Evolutionary conservation across 768 basidiomycete species (phyloP).

Genomic region (Strobilomyces confusus): DNA sequence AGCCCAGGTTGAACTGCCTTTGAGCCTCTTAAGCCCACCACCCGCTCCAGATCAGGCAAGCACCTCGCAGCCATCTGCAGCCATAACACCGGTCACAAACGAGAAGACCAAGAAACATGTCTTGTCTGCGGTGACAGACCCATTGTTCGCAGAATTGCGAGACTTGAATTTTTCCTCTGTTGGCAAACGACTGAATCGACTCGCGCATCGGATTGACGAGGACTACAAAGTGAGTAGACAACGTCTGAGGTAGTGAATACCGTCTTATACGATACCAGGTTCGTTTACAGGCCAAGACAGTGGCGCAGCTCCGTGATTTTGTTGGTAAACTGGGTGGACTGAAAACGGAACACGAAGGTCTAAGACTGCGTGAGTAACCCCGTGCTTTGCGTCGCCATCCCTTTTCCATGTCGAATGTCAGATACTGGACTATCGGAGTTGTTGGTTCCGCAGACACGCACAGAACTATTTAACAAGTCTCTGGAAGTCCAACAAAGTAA

Average conservation of each 20-base stretch:
- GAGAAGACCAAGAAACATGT: constrained; percentile 90
- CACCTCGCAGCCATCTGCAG: constrained; percentile 40
- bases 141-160: constrained; percentile 75
- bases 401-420: constrained; percentile 29
- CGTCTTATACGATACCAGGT: constrained; percentile 42
- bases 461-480: constrained; percentile 85
- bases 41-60: constrained; percentile 38
- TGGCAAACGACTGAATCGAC: constrained; percentile 72
- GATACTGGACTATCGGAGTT: constrained; percentile 95
- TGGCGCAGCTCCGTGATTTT: constrained; percentile 88
- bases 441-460: constrained; percentile 77
- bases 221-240: constrained; percentile 72
- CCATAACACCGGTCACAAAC: constrained; percentile 53
- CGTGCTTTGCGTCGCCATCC: not conserved
- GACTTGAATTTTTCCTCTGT: constrained; percentile 93
- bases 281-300: constrained; percentile 83
- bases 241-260: not conserved
- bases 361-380: constrained; percentile 72
- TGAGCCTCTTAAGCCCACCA: constrained; percentile 61
- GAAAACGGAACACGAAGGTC: constrained; percentile 85
- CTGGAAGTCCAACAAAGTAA: constrained; percentile 95
- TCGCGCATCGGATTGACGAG: constrained; percentile 83
- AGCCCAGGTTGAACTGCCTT: constrained; percentile 82
- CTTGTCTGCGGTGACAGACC: constrained; percentile 72
- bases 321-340: constrained; percentile 92